Base-by-base conservation (phyloP, 2,329 filamentous ascomycete species). In the Cytospora paraplurivora region DNA sequence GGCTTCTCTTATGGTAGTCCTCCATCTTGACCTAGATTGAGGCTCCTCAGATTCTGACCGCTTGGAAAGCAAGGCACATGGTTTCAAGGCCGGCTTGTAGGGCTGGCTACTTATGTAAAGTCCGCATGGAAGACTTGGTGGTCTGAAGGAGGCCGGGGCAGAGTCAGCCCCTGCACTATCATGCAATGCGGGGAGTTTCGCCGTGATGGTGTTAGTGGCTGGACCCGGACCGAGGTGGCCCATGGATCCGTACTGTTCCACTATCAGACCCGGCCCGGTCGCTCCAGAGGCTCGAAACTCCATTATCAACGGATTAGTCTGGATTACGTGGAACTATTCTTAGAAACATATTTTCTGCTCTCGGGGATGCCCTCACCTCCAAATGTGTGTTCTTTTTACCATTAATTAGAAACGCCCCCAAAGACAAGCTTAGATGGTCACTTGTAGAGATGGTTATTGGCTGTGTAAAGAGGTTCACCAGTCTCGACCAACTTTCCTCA, bases 91-190 rank as follows among this genome's bases (percentile, higher is more conserved):
- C 33, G 47, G 52, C 38, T 49, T 34, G 54, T 37, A 57, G 54
- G 41, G 59, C 59, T 63, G 47, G 38, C 49, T 56, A 27, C 27
- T 27, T 4, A 27, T 27, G 4, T 27, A 38, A 44, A 63, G 59
- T 53, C 59, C 27, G 38, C 32, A n/a, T 38, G 7, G n/a, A 53
- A 37, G 59, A 50, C 38, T 38, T 49, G 21, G 59, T 33, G 51
- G 51, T 61, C 59, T 50, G 27, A 19, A 44, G 32, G 41, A 1
- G 37, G 51, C 51, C 59, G 49, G 10, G 51, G 19, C 7, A 19
- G 59, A 32, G 41, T 50, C 53, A 32, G 34, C 63, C 38, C 61
- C 37, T 56, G 56, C 56, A 65, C 64, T 66, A 66, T 61, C 64
- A 58, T 17, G 5, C 3, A 7, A 7, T 12, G 34, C 4, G 4